Conservation (phyloP, 371 early-diverging fungal genomes). For the Batrachochytrium dendrobatidis region DNA sequence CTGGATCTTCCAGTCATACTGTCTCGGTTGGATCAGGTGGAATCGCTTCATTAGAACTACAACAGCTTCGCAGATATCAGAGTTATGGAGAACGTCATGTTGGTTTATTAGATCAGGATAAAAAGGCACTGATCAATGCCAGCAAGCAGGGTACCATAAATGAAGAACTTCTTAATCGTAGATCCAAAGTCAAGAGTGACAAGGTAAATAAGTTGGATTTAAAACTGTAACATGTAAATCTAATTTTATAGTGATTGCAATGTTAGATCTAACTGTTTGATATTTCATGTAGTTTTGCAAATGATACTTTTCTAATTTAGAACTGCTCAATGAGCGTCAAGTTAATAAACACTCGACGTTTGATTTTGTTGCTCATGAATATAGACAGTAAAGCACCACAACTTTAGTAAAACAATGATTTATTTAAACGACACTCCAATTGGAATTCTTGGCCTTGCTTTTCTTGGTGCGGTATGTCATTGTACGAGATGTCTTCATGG, state of each 20-base stretch:
- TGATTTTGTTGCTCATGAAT: too few species aligned
- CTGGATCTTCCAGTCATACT: background rate
- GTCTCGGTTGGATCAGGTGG: slow-evolving; percentile 1
- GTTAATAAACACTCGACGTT: too few species aligned
- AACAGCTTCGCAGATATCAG: slow-evolving; percentile 37
- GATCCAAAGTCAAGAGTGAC: slow-evolving; percentile 76
- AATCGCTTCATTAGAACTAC: slow-evolving; percentile 32
- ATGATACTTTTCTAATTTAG: too few species aligned
- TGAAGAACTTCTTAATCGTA: slow-evolving; percentile 70
- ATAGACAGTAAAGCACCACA: too few species aligned
- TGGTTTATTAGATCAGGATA: slow-evolving; percentile 22
- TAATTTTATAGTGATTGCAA: too few species aligned
- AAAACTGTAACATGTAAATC: too few species aligned
- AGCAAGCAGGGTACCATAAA: slow-evolving; percentile 63
- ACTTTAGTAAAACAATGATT: too few species aligned
- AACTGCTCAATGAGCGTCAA: too few species aligned
- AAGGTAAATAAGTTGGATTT: slow-evolving; percentile 76
- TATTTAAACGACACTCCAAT: background rate
- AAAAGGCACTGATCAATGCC: slow-evolving; percentile 52
- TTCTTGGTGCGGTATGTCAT: background rate
- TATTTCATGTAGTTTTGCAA: slow-evolving; percentile 3
- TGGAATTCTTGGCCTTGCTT: background rate
- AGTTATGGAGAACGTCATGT: slow-evolving; percentile 41
- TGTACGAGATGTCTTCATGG: background rate
- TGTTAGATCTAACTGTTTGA: too few species aligned